Base-by-base conservation (phyloP, 163 green algal species). In the Prototheca cutis region DNA sequence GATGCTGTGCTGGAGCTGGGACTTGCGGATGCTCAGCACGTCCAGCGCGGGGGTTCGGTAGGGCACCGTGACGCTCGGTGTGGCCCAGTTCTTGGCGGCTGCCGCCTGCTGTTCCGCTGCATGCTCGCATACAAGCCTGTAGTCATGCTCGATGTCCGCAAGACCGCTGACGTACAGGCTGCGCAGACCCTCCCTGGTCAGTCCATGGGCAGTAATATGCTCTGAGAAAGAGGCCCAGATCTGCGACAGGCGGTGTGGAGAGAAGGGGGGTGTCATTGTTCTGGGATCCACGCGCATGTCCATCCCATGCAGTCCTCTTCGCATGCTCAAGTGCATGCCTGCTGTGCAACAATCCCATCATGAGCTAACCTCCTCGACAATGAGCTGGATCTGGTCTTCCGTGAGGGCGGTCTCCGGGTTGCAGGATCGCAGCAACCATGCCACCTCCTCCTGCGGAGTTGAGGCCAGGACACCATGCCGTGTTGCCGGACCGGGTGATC, bases 341-440 rank as follows among this genome's bases (percentile, higher is more conserved):
- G n/a, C n/a, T n/a, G n/a, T n/a, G n/a, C n/a, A n/a, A n/a, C n/a
- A n/a, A n/a, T n/a, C n/a, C n/a, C n/a, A n/a, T n/a, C n/a, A n/a
- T n/a, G n/a, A n/a, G n/a, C n/a, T n/a, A 10, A 77, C 47, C 63
- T 77, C 63, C 27, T 72, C 63, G 7, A 63, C 28, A 30, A 77
- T 77, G 8, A 77, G 40, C 23, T 49, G 51, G 23, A 77, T 32
- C 4, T 70, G 58, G 3, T 33, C 53, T 24, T 68, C 59, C 5
- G 7, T 42, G 23, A 77, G 53, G 18, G 47, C 31, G 19, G 59
- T 34, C 7, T 69, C 69, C 6, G 63, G 69, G 51, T 77, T 77
- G 2, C 68, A 57, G 2, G 31, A 28, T 7, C 30, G 24, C 4
- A 77, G 13, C 28, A 77, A 53, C 54, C 62, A 63, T 2, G 53